Conservation (phyloP, 768 basidiomycete genomes). For the Termitomyces sp. region DNA sequence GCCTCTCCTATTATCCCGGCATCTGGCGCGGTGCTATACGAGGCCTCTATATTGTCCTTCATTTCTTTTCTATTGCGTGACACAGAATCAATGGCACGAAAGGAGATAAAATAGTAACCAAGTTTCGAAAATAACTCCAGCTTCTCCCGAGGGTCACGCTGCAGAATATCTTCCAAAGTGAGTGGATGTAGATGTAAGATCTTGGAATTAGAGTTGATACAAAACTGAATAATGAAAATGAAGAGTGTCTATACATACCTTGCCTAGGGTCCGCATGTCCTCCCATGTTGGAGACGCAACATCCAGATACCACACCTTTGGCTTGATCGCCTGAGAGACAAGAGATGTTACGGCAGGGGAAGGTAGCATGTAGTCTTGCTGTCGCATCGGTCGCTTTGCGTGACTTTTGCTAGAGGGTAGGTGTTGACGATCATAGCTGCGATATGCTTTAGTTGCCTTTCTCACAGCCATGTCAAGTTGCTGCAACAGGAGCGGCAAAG, state of each 20-base stretch:
- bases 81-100: constrained; percentile 71
- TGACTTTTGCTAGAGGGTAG: constrained; percentile 4
- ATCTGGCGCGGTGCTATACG: constrained; percentile 19
- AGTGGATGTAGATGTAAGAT: constrained; percentile 85
- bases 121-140: constrained; percentile 81
- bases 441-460: constrained; percentile 28
- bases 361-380: constrained; percentile 9
- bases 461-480: constrained; percentile 47
- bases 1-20: constrained; percentile 62
- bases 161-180: constrained; percentile 89
- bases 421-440: constrained; percentile 20
- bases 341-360: not conserved
- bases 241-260: constrained; percentile 38
- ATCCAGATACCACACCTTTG: constrained; percentile 86
- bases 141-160: constrained; percentile 90
- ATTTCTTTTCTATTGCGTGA: constrained; percentile 32
- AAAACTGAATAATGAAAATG: not conserved
- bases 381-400: constrained; percentile 21
- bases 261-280: constrained; percentile 82
- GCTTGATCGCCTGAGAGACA: constrained; percentile 14
- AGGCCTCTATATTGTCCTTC: constrained; percentile 17
- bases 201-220: constrained; percentile 29
- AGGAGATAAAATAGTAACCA: constrained; percentile 90
- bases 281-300: constrained; percentile 84
- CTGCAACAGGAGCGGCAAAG: constrained; percentile 41